phyloP scores from a whole-genome alignment of 306 rosid species.

The Lithocarpus polystachyus region DNA sequence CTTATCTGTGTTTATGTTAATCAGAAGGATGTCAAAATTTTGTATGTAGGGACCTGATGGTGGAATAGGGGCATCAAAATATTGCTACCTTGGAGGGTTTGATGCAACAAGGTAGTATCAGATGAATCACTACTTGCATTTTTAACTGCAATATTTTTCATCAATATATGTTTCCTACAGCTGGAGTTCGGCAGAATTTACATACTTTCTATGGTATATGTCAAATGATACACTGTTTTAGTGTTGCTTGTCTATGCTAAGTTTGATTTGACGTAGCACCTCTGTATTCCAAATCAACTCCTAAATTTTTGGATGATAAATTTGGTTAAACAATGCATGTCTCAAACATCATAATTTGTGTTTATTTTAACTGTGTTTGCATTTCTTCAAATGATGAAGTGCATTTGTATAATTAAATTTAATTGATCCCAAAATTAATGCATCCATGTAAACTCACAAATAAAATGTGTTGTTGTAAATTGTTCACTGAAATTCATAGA shows the following conservation, averaged over 20 bases:
- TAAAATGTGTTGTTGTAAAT: background rate
- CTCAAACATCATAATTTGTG: background rate
- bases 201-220: background rate
- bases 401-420: too few relatives aligned
- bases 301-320: background rate
- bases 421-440: too few relatives aligned
- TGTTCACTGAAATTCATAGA: too few relatives aligned
- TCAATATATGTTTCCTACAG: background rate
- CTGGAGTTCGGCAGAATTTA: background rate
- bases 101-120: slow-evolving; percentile 85
- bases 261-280: background rate
- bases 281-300: background rate
- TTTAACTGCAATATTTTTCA: background rate
- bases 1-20: background rate
- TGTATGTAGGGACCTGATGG: slow-evolving; percentile 91
- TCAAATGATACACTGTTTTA: background rate
- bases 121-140: background rate
- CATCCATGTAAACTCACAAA: too few relatives aligned
- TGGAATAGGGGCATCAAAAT: slow-evolving; percentile 85
- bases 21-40: slow-evolving; percentile 24
- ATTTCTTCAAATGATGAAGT: background rate
- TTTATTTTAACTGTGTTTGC: background rate
- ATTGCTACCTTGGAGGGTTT: slow-evolving; percentile 89
- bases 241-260: background rate
- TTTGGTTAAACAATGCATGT: background rate